Percentiles rank a stretch among this genome's conserved stretches.
Evolutionary conservation across 2,329 filamentous ascomycete species (phyloP).

Genomic region (Colletotrichum tamarilloi): DNA sequence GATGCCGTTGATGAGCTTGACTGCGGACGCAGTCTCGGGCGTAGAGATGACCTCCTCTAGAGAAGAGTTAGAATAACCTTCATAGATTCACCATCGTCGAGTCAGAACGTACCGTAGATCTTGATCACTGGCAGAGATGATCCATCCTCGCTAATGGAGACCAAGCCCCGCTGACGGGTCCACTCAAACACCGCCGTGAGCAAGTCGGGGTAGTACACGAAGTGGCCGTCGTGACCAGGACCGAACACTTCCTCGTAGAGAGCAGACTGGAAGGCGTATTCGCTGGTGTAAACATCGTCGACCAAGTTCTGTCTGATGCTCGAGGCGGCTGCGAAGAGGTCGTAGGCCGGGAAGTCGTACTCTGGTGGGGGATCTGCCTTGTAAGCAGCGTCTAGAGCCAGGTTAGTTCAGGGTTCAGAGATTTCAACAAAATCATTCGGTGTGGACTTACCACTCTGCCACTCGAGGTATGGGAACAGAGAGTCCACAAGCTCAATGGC

Average conservation of each 20-base stretch:
- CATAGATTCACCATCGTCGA: neutral
- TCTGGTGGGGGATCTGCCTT: constrained; percentile 61
- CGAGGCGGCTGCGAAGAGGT: constrained; percentile 49
- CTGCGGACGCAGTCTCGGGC: constrained; percentile 39
- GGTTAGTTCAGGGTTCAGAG: neutral
- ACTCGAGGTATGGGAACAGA: constrained; percentile 53
- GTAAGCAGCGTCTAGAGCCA: constrained; percentile 49
- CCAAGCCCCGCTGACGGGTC: constrained; percentile 51
- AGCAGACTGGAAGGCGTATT: constrained; percentile 54
- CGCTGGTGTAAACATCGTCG: constrained; percentile 49
- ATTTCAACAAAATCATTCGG: neutral
- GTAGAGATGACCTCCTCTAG: constrained; percentile 45
- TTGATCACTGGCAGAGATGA: constrained; percentile 57
- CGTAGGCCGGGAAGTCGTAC: constrained; percentile 58
- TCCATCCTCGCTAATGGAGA: constrained; percentile 50
- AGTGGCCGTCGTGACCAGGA: constrained; percentile 54
- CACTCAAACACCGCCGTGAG: constrained; percentile 50
- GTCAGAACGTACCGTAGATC: constrained; percentile 46
- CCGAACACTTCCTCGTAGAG: constrained; percentile 51
- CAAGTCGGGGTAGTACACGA: constrained; percentile 53
- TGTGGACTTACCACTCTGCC: constrained; percentile 48
- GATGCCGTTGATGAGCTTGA: constrained; percentile 43
- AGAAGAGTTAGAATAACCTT: neutral
- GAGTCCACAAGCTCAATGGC: constrained; percentile 52
- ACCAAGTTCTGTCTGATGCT: constrained; percentile 45